Evolutionary conservation across 2,329 filamentous ascomycete genomes (phyloP).

Genomic region (Fusarium compactum): DNA sequence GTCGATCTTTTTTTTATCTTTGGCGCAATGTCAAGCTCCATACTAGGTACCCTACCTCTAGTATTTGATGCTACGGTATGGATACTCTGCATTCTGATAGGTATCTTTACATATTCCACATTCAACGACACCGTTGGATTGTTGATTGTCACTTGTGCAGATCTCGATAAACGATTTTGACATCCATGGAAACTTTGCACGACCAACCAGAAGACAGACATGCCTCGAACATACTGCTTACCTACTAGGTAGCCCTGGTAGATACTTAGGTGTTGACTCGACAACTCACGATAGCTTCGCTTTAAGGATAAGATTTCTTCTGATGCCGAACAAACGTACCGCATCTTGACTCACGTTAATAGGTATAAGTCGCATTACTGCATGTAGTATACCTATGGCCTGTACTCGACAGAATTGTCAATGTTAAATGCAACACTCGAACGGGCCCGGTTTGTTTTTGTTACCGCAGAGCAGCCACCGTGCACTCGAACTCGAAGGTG

Average conservation of each 20-base stretch:
- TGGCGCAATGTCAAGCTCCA: background rate
- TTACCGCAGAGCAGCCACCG: slow-evolving; percentile 3
- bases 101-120: background rate
- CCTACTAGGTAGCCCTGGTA: background rate
- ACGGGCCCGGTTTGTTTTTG: background rate
- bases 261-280: background rate
- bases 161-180: background rate
- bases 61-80: background rate
- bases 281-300: slow-evolving; percentile 12
- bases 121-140: slow-evolving; percentile 11
- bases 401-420: background rate
- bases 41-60: too few relatives aligned
- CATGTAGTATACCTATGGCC: background rate
- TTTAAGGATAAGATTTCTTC: background rate
- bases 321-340: background rate
- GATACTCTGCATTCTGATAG: background rate
- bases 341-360: slow-evolving; percentile 1
- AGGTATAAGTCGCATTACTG: background rate
- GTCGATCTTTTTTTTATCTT: slow-evolving; percentile 19
- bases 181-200: background rate
- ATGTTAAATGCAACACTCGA: slow-evolving; percentile 5
- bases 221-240: background rate
- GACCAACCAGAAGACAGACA: background rate
- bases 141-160: background rate
- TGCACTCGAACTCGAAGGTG: background rate